phyloP scores from a whole-genome alignment of 768 basidiomycete species.

The Pholiota conissans region DNA sequence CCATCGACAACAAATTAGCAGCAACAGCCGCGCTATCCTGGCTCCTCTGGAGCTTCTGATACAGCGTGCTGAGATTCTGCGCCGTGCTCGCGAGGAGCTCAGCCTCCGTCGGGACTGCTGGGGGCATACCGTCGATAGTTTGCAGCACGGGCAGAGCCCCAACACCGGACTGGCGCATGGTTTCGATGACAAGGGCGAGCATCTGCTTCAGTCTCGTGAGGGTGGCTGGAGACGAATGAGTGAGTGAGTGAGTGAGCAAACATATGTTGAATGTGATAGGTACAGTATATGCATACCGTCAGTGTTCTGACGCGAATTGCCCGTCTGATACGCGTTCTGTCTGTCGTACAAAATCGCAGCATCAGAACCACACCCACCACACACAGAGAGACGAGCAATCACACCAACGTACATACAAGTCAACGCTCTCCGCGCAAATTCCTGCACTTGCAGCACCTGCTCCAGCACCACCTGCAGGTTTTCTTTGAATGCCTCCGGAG shows the following conservation, averaged over 20 bases:
- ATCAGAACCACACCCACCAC: no score
- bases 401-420: slow-evolving; percentile 48
- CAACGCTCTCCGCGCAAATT: slow-evolving; percentile 47
- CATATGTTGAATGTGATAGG: background rate
- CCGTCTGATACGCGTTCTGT: slow-evolving; percentile 61
- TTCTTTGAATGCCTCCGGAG: slow-evolving; percentile 62
- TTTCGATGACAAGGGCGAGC: slow-evolving; percentile 43
- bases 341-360: background rate
- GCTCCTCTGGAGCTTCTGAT: slow-evolving; percentile 50
- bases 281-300: slow-evolving; percentile 38
- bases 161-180: slow-evolving; percentile 60
- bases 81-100: slow-evolving; percentile 43
- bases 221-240: slow-evolving; percentile 35
- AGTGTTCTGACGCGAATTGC: slow-evolving; percentile 53
- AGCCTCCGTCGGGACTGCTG: slow-evolving; percentile 39
- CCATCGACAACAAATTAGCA: slow-evolving; percentile 31
- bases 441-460: slow-evolving; percentile 49
- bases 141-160: slow-evolving; percentile 60
- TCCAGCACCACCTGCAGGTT: slow-evolving; percentile 50
- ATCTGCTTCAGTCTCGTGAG: slow-evolving; percentile 52
- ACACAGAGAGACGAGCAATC: no score
- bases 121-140: background rate
- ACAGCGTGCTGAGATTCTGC: slow-evolving; percentile 42
- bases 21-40: slow-evolving; percentile 60
- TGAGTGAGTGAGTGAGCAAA: background rate